Conservation (phyloP, 176 grass and related monocot genomes). For the Hsuehochloa calcarea region DNA sequence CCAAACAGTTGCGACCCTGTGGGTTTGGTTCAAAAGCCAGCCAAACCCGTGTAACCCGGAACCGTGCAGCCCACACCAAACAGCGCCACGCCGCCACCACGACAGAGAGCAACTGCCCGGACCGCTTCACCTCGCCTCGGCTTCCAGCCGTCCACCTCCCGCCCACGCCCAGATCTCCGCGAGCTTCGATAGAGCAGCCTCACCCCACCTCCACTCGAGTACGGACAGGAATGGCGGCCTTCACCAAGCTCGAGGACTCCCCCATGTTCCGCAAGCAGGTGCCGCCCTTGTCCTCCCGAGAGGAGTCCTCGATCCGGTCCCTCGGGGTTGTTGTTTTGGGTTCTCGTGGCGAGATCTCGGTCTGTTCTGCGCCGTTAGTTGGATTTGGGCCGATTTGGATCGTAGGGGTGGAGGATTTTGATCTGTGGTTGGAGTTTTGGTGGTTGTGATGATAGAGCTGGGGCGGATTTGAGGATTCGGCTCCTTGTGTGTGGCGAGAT, state of each 20-base stretch:
- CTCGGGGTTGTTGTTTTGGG: neutral
- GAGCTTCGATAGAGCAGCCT: constrained; percentile 33
- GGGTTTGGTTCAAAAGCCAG: neutral
- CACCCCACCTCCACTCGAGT: neutral
- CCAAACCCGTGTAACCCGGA: neutral
- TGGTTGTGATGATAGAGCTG: neutral
- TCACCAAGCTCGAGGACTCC: constrained; percentile 97
- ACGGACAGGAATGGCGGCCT: constrained; percentile 55
- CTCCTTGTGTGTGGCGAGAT: constrained; percentile 9
- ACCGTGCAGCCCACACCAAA: neutral
- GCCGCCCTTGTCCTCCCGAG: neutral
- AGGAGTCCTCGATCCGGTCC: constrained; percentile 1
- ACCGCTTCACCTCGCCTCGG: neutral
- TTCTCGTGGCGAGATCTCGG: constrained; percentile 22
- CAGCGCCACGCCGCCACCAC: constrained; percentile 1
- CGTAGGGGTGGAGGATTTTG: neutral
- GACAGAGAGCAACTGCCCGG: constrained; percentile 15
- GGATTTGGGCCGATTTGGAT: neutral
- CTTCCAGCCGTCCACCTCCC: constrained; percentile 41
- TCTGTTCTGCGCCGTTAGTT: neutral
- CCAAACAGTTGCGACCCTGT: neutral
- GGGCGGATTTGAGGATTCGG: neutral
- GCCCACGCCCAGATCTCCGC: constrained; percentile 47
- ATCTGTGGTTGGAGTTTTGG: neutral
- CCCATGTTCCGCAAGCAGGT: constrained; percentile 99